phyloP scores from a whole-genome alignment of 116 monocot genomes.

The Zostera marina region DNA sequence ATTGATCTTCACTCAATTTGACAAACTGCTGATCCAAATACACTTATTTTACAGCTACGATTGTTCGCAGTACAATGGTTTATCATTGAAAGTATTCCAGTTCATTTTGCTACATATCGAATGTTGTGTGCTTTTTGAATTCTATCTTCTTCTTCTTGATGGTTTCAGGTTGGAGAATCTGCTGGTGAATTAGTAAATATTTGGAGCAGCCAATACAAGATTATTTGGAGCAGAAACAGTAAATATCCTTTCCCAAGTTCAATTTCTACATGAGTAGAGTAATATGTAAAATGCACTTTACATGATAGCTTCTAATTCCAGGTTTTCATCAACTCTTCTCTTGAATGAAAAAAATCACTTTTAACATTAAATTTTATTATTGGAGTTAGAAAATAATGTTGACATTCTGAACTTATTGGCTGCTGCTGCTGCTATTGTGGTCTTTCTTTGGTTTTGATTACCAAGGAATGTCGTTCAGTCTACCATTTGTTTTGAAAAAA shows the following conservation, averaged over 20 bases:
- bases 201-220: conserved; percentile 39
- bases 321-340: no score
- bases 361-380: background rate
- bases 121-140: background rate
- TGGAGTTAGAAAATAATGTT: conserved; percentile 74
- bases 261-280: background rate
- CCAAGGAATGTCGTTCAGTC: background rate
- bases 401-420: conserved; percentile 86
- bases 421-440: conserved; percentile 77
- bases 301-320: background rate
- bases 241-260: background rate
- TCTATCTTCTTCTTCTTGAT: background rate
- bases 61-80: background rate
- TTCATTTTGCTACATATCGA: background rate
- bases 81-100: background rate
- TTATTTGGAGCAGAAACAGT: conserved; percentile 76
- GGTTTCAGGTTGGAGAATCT: conserved; percentile 66
- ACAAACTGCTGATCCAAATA: conserved; percentile 47
- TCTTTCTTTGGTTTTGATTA: conserved; percentile 15
- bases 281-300: no score
- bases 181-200: no score
- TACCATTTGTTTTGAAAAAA: background rate
- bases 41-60: background rate
- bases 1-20: conserved; percentile 84
- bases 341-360: no score